Evolutionary conservation across 2,329 filamentous ascomycete genomes (phyloP).

Genomic region (Sporothrix schenckii): DNA sequence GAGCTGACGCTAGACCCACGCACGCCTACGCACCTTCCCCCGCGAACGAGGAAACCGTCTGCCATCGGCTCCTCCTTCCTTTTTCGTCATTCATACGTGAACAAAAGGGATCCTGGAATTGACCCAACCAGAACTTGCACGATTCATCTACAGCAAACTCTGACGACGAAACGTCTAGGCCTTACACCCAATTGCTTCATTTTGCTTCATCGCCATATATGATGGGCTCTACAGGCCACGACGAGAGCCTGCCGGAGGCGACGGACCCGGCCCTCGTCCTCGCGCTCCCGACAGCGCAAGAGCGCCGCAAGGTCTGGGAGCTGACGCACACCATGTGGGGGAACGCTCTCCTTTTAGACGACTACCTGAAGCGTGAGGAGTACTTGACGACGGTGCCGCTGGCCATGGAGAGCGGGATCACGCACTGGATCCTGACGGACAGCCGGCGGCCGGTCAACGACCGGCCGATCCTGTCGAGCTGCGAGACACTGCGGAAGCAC

Average conservation of each 20-base stretch:
- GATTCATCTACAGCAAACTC: background rate
- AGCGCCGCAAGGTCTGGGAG: conserved; percentile 59
- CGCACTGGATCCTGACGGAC: conserved; percentile 66
- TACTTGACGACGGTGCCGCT: conserved; percentile 62
- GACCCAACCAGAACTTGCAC: background rate
- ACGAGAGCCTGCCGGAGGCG: conserved; percentile 42
- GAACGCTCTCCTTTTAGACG: conserved; percentile 54
- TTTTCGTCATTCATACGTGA: background rate
- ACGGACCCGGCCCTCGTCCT: conserved; percentile 51
- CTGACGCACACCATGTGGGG: conserved; percentile 63
- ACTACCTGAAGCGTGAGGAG: conserved; percentile 63
- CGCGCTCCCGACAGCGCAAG: conserved; percentile 58
- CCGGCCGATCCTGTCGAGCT: conserved; percentile 63
- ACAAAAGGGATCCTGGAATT: background rate
- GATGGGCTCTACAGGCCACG: conserved; percentile 43
- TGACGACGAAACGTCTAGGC: background rate
- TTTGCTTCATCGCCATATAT: background rate
- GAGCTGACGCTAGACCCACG: conserved; percentile 12
- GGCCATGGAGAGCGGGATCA: conserved; percentile 60
- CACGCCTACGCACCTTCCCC: conserved; percentile 17
- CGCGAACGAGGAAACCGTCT: conserved; percentile 4
- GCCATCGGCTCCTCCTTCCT: conserved; percentile 29
- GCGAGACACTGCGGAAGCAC: conserved; percentile 65
- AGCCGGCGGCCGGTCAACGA: conserved; percentile 43
- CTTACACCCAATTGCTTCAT: background rate